Evolutionary conservation across 345 rosid genomes (phyloP).

Genomic region (Anacardium occidentale): DNA sequence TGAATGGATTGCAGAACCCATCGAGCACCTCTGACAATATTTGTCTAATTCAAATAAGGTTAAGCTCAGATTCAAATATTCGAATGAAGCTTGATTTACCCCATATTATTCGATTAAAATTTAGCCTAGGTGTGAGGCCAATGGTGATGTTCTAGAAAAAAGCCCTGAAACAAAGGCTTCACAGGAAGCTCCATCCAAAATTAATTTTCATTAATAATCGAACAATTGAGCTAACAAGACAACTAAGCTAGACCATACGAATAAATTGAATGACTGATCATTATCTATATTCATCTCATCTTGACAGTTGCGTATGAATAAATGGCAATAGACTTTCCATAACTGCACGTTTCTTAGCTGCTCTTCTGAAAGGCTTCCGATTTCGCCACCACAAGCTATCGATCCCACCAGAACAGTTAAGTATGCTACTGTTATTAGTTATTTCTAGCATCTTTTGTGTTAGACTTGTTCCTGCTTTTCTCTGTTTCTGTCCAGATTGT

Average conservation of each 20-base stretch:
- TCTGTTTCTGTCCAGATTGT: conserved; percentile 20
- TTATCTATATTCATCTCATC: neutral
- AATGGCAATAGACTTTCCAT: conserved; percentile 53
- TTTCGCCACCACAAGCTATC: conserved; percentile 58
- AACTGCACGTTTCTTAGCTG: conserved; percentile 44
- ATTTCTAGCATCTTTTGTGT: conserved; percentile 16
- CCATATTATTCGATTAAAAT: too few species aligned
- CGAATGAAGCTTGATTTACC: too few species aligned
- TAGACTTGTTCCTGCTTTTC: conserved; percentile 13
- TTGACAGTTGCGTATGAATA: conserved; percentile 33
- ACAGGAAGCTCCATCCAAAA: neutral
- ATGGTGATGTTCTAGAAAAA: neutral
- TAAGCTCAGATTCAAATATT: too few species aligned
- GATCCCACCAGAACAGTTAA: conserved; percentile 27
- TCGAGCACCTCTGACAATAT: too few species aligned
- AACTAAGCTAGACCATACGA: conserved; percentile 23
- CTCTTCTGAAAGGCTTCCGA: conserved; percentile 70
- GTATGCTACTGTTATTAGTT: conserved; percentile 7
- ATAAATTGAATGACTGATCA: conserved; percentile 45
- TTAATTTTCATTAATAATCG: neutral
- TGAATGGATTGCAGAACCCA: too few species aligned
- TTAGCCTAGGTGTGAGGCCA: too few species aligned
- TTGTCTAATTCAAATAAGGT: too few species aligned
- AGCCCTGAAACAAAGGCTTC: neutral
- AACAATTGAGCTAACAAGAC: conserved; percentile 12